Base-by-base conservation (phyloP, 768 basidiomycete genomes). In the Cubamyces sp. region DNA sequence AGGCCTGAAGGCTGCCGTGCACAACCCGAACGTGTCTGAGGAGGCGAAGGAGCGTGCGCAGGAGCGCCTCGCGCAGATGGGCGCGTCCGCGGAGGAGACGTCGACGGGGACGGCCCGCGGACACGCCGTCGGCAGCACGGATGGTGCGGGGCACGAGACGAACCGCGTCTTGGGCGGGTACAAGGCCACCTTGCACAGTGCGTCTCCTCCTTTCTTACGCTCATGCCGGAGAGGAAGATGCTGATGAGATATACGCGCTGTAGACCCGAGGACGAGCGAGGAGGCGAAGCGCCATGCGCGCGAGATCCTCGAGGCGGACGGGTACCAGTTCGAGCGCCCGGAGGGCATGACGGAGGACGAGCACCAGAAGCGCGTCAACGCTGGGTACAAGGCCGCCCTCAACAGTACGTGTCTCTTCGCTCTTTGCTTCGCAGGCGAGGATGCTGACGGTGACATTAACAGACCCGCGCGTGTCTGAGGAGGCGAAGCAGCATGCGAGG, bases 381-480 rank as follows among this genome's bases (percentile, higher is more conserved):
- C 77, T 0, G 84, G 84, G 11, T 84, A 84, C 70, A 86, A 86
- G 63, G 83, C 85, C 28, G 78, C 84, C 1, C 67, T 86, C 2
- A 65, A 72, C 52, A 86, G 84, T 84, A 62, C 48, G 80, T 68
- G 8, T 43, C 7, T 8, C 12, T 3, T 19, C n/a, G 15, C 4
- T 5, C 41, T n/a, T 25, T 37, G 16, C 23, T 23, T 28, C 25
- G 46, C 3, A 18, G 5, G 15, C 8, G 39, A 5, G 16, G 25
- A 54, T 69, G 57, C 70, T 43, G 25, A 7, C 45, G 23, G 12
- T 14, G 14, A n/a, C 16, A 0, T 18, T 11, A 0, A 16, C 12
- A 82, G 82, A 82, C 56, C 76, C 81, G 19, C 75, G 75, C 18
- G 82, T 83, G 0, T 82, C 82, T 1, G 72, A 74, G 15, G 81